phyloP scores from a whole-genome alignment of 2,329 filamentous ascomycete genomes.

The Monosporascus ibericus region DNA sequence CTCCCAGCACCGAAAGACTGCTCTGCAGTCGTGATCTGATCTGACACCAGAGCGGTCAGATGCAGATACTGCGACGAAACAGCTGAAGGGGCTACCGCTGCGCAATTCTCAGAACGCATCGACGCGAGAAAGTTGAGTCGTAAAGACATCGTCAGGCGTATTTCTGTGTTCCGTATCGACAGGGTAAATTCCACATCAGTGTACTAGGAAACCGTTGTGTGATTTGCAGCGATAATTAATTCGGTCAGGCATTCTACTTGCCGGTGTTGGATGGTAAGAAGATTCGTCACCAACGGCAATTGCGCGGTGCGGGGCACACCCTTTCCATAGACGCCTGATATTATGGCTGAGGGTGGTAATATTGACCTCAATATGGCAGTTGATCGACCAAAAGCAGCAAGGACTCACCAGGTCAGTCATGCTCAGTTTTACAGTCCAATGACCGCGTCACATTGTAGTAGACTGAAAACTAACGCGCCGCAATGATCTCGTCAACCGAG shows the following conservation, averaged over 20 bases:
- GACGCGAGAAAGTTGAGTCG: neutral
- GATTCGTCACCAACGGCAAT: neutral
- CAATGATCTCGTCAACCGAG: too few species aligned
- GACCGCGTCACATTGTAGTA: neutral
- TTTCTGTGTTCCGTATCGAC: too few species aligned
- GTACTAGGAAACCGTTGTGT: too few species aligned
- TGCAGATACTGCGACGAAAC: neutral
- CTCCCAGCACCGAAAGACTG: conserved; percentile 7
- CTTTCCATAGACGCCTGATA: neutral
- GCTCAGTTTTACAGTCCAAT: neutral
- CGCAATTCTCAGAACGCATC: neutral
- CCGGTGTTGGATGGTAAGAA: too few species aligned
- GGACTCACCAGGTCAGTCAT: neutral
- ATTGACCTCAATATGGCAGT: neutral
- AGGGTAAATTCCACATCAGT: too few species aligned
- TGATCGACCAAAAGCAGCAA: neutral
- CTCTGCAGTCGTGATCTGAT: conserved; percentile 4
- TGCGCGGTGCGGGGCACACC: neutral
- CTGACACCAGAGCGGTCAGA: conserved; percentile 5
- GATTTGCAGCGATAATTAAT: too few species aligned
- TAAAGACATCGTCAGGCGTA: neutral
- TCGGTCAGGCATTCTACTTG: too few species aligned
- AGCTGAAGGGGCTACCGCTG: neutral
- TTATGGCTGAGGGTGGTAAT: neutral
- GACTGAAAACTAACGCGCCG: too few species aligned